These are phyloP conservation scores for barley (Hordeum vulgare) DNA, from an alignment of 176 grass and related monocot genomes.

Conservation along the genomic window DNA sequence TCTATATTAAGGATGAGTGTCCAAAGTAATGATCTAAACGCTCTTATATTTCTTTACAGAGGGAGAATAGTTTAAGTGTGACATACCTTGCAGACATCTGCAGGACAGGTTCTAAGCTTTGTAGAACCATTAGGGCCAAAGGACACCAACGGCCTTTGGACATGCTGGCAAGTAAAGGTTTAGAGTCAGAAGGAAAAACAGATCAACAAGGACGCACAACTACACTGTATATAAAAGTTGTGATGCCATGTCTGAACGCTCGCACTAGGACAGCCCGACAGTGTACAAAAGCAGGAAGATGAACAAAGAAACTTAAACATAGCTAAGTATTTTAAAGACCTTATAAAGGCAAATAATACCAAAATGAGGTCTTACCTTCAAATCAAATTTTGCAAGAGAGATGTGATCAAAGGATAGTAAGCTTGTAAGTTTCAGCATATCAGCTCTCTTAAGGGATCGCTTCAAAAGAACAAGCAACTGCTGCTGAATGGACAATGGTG, in stretches of 20 bases:
- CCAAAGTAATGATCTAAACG: too few relatives aligned
- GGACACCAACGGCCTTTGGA: constrained; percentile 71
- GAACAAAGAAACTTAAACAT: not conserved
- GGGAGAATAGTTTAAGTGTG: constrained; percentile 19
- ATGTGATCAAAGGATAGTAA: constrained; percentile 77
- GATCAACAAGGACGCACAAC: not conserved
- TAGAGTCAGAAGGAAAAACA: constrained; percentile 20
- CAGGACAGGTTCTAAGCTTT: constrained; percentile 84
- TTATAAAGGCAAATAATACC: not conserved
- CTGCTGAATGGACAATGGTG: constrained; percentile 72
- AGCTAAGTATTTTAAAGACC: not conserved
- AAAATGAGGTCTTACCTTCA: constrained; percentile 55
- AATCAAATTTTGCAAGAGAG: constrained; percentile 82
- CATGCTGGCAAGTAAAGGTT: constrained; percentile 60
- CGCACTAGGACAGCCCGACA: not conserved
- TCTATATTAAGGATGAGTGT: not conserved
- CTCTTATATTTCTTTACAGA: too few relatives aligned
- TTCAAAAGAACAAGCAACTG: constrained; percentile 91
- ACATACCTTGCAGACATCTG: constrained; percentile 84
- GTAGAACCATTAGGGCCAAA: constrained; percentile 86
- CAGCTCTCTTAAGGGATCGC: constrained; percentile 85
- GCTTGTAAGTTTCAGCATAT: constrained; percentile 71
- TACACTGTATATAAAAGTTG: not conserved
- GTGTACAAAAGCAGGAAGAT: not conserved
- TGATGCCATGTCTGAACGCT: not conserved